These are phyloP conservation scores for Toxoplasma gondii DNA, from an alignment of 169 alveolate genomes.

Conservation along the genomic window DNA sequence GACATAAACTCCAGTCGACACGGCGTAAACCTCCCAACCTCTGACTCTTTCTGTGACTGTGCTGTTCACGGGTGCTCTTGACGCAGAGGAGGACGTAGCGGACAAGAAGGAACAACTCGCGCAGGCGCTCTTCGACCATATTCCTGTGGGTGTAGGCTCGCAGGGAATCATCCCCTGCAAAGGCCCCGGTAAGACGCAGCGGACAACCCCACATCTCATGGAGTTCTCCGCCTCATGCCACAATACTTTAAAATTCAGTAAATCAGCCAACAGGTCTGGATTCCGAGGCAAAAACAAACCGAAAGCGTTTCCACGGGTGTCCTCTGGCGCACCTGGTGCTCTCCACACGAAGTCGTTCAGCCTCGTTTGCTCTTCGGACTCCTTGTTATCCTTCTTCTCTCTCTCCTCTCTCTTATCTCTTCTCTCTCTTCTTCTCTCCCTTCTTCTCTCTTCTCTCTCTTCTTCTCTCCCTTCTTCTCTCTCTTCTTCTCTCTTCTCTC, in stretches of 20 bases:
- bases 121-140: constrained; percentile 85
- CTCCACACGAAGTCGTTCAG: no score
- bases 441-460: not conserved
- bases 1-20: no score
- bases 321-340: no score
- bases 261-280: no score
- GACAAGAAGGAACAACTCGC: constrained; percentile 81
- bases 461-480: not conserved
- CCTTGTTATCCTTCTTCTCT: not conserved
- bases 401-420: not conserved
- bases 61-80: not conserved
- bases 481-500: not conserved
- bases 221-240: no score
- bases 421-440: not conserved
- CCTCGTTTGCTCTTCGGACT: not conserved
- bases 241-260: no score
- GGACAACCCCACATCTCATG: no score
- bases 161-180: constrained; percentile 80
- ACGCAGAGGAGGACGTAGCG: constrained; percentile 75
- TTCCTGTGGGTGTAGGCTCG: constrained; percentile 92
- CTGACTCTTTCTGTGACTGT: not conserved
- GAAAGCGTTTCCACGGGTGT: no score
- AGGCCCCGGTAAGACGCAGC: not conserved
- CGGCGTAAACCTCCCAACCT: no score
- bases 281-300: no score